phyloP scores from a whole-genome alignment of 148 eudicot species.

The Drosera capensis region DNA sequence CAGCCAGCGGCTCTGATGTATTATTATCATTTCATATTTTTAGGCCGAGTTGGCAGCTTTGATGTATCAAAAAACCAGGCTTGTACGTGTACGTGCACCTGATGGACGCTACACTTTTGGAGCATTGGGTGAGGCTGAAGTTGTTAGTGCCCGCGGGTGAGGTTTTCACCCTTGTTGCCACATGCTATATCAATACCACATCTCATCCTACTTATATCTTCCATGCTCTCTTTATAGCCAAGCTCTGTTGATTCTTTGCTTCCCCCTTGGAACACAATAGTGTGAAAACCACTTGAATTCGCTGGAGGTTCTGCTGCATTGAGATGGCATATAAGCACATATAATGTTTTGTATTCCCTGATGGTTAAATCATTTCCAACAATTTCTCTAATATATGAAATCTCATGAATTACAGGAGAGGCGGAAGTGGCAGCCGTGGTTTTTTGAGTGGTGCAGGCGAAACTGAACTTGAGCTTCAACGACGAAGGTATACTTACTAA shows the following conservation, averaged over 20 bases:
- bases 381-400: too few species aligned
- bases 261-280: too few species aligned
- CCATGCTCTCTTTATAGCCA: too few species aligned
- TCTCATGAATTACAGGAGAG: conserved; percentile 88
- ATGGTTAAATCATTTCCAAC: too few species aligned
- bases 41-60: conserved; percentile 97
- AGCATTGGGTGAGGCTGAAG: conserved; percentile 76
- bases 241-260: too few species aligned
- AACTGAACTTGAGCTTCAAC: conserved; percentile 94
- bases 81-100: conserved; percentile 69
- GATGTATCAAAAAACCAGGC: conserved; percentile 78
- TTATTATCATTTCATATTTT: conserved; percentile 7
- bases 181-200: too few species aligned
- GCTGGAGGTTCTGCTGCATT: too few species aligned
- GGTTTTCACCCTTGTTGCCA: background rate
- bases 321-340: too few species aligned
- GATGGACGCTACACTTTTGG: conserved; percentile 84
- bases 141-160: conserved; percentile 98
- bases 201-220: background rate
- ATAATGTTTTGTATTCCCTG: too few species aligned
- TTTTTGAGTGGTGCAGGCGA: conserved; percentile 98
- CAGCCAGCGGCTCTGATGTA: too few species aligned
- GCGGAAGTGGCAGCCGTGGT: conserved; percentile 94
- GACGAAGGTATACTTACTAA: conserved; percentile 58
- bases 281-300: too few species aligned